phyloP scores from a whole-genome alignment of 805 yeast genomes.

The Priceomyces haplophilus region DNA sequence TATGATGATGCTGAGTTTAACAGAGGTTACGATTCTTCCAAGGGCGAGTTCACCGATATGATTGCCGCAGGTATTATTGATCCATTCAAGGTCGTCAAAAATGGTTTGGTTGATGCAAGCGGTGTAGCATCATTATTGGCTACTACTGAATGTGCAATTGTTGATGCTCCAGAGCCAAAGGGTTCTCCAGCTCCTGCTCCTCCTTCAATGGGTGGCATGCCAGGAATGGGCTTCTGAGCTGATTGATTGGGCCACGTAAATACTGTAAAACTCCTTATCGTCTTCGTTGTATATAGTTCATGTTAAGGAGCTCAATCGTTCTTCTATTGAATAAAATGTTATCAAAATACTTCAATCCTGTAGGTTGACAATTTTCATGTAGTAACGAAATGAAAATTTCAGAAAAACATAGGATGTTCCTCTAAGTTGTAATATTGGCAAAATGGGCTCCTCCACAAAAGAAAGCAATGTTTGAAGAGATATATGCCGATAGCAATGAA shows the following conservation, averaged over 20 bases:
- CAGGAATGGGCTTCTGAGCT: constrained; percentile 30
- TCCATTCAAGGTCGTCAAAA: constrained; percentile 96
- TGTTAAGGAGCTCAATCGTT: constrained; percentile 2
- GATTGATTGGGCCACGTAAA: background rate
- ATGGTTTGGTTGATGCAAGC: constrained; percentile 92
- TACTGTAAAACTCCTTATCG: constrained; percentile 1
- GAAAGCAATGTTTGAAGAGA: constrained; percentile 10
- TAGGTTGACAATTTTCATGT: no score
- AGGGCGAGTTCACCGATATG: constrained; percentile 94
- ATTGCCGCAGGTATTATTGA: constrained; percentile 95
- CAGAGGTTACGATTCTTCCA: constrained; percentile 87
- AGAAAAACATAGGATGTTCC: background rate
- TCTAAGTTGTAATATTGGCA: background rate
- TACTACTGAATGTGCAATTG: constrained; percentile 97
- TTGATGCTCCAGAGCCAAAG: constrained; percentile 86
- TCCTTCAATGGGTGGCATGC: constrained; percentile 39
- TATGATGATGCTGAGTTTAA: constrained; percentile 68
- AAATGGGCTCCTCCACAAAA: background rate
- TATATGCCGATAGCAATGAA: constrained; percentile 10
- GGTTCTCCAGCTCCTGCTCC: constrained; percentile 49
- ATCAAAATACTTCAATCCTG: no score
- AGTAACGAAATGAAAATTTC: background rate
- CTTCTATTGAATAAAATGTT: background rate
- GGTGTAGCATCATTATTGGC: constrained; percentile 97
- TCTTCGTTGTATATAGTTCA: constrained; percentile 5